These are phyloP conservation scores for Elongisporangium senticosum DNA, from an alignment of 352 stramenopile species.

Conservation along the genomic window DNA sequence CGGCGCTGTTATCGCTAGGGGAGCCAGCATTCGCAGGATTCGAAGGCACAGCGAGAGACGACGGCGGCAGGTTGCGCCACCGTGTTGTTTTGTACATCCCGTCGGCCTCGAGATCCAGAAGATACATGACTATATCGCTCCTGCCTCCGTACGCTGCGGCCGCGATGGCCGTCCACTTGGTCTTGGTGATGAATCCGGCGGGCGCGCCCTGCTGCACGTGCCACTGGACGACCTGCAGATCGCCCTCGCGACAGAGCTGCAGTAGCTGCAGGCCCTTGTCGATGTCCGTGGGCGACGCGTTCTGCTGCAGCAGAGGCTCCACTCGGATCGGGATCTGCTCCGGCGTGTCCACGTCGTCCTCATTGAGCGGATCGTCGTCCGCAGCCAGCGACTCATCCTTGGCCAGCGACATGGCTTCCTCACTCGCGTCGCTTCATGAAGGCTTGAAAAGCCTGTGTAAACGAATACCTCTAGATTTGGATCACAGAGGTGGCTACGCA, in stretches of 20 bases:
- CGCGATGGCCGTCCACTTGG: constrained; percentile 65
- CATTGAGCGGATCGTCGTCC: constrained; percentile 5
- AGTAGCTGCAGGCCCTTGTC: constrained; percentile 55
- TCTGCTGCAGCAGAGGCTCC: constrained; percentile 51
- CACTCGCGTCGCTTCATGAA: background rate
- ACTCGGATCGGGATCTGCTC: constrained; percentile 53
- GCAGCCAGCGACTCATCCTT: background rate
- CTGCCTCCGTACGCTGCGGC: constrained; percentile 60
- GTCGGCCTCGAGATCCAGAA: constrained; percentile 66
- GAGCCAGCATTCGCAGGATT: background rate
- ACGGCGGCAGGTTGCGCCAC: background rate
- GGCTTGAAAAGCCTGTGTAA: background rate
- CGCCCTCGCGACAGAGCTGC: constrained; percentile 50
- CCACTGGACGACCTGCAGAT: constrained; percentile 26
- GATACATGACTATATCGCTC: constrained; percentile 58
- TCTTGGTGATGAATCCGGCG: constrained; percentile 69
- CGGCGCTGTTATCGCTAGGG: constrained; percentile 6
- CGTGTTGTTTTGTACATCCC: constrained; percentile 57
- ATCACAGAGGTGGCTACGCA: background rate
- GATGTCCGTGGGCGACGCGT: constrained; percentile 40
- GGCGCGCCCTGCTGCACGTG: constrained; percentile 42
- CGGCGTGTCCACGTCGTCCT: constrained; percentile 17
- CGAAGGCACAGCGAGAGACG: background rate
- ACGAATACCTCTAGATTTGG: background rate
- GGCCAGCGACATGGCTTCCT: background rate